Percentiles rank a stretch among this genome's conserved stretches.
phyloP scores from a whole-genome alignment of 2,329 filamentous ascomycete species.

The Botryotinia calthae region DNA sequence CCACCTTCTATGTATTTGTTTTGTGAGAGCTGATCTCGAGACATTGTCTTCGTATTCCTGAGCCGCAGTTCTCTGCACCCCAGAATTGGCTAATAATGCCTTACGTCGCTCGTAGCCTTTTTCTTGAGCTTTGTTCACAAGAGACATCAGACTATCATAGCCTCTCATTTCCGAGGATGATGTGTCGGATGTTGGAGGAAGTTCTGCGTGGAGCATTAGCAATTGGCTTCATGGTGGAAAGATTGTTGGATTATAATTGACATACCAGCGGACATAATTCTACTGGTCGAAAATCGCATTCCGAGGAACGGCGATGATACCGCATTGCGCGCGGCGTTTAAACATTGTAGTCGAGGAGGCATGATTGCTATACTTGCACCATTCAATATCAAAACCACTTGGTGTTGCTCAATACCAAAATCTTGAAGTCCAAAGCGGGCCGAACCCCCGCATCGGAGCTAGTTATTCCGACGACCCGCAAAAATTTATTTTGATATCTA shows the following conservation, averaged over 20 bases:
- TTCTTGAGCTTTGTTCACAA: neutral
- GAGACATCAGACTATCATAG: neutral
- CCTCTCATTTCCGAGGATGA: neutral
- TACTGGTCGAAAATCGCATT: slow-evolving; percentile 34
- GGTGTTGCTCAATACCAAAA: slow-evolving; percentile 6
- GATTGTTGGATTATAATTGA: neutral
- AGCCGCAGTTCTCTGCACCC: neutral
- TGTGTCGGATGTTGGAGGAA: neutral
- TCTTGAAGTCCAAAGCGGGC: slow-evolving; percentile 8
- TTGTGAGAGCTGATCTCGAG: slow-evolving; percentile 49
- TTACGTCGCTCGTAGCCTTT: neutral
- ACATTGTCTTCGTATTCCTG: slow-evolving; percentile 14
- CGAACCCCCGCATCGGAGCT: slow-evolving; percentile 6
- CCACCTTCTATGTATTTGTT: slow-evolving; percentile 70
- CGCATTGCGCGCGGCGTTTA: slow-evolving; percentile 29
- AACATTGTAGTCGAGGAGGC: slow-evolving; percentile 36
- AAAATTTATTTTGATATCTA: slow-evolving; percentile 10
- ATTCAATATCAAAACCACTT: slow-evolving; percentile 17
- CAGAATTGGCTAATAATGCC: too few species aligned
- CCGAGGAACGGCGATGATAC: slow-evolving; percentile 20
- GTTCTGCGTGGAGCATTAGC: neutral
- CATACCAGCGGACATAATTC: slow-evolving; percentile 30
- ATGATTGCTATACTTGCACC: slow-evolving; percentile 25
- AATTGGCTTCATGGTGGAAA: neutral
- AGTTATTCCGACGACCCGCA: slow-evolving; percentile 5